A percentile compares a stretch with the other conserved stretches of the same genome.
Evolutionary conservation across 2,329 filamentous ascomycete genomes (phyloP).

Genomic region (Leptographium procerum): DNA sequence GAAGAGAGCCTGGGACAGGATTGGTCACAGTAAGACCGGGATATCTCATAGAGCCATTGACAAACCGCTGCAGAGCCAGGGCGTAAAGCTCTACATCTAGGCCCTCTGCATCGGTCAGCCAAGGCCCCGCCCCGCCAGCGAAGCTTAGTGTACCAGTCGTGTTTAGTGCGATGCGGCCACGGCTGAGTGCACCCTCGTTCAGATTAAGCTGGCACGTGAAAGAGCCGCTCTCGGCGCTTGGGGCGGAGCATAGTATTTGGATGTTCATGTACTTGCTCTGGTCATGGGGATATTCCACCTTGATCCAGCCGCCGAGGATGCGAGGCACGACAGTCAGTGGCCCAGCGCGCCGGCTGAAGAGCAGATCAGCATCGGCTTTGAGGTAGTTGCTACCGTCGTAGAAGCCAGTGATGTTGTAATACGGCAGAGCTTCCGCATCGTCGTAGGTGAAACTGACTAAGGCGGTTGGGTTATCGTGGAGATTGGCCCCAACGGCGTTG

Average conservation of each 20-base stretch:
- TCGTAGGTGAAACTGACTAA: neutral
- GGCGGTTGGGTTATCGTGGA: neutral
- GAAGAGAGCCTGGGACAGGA: neutral
- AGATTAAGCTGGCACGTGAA: slow-evolving; percentile 3
- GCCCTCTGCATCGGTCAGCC: neutral
- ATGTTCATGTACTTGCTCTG: neutral
- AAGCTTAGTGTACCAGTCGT: neutral
- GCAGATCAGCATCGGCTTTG: neutral
- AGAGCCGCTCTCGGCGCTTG: neutral
- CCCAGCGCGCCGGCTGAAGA: neutral
- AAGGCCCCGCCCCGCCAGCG: neutral
- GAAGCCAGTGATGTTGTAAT: slow-evolving; percentile 1
- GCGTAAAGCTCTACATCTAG: neutral
- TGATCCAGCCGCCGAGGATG: neutral
- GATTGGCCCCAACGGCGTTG: slow-evolving; percentile 1
- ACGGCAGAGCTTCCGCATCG: neutral
- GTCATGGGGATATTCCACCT: neutral
- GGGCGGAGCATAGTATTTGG: neutral
- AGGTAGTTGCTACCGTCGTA: slow-evolving; percentile 2
- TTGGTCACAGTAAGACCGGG: neutral
- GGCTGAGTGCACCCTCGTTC: slow-evolving; percentile 1
- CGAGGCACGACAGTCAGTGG: neutral
- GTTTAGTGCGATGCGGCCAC: neutral
- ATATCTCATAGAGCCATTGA: neutral
- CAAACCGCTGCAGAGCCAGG: neutral